Evolutionary conservation across 257 asterid genomes (phyloP).

Genomic region (Solanum bukasovii): DNA sequence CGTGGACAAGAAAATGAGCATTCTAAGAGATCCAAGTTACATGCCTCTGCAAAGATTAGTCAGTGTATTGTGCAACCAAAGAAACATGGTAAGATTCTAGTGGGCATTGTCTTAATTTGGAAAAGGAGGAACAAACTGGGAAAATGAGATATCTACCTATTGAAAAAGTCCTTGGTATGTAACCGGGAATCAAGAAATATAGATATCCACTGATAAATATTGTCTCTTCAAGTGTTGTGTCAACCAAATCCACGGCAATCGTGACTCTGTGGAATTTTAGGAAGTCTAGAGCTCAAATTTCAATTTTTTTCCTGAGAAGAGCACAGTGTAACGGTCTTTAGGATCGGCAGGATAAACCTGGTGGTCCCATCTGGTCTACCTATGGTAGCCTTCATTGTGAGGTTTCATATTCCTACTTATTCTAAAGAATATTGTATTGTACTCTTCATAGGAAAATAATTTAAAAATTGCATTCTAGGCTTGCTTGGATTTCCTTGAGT

Average conservation of each 20-base stretch:
- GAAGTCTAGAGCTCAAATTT: slow-evolving; percentile 2
- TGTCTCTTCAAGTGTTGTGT: background rate
- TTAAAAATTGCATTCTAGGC: too few relatives aligned
- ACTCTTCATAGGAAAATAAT: too few relatives aligned
- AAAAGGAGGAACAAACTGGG: slow-evolving; percentile 31
- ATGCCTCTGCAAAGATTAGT: background rate
- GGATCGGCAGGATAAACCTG: background rate
- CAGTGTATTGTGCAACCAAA: background rate
- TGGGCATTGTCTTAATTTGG: slow-evolving; percentile 15
- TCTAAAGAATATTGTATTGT: too few relatives aligned
- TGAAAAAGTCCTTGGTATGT: slow-evolving; percentile 36
- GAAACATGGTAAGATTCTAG: background rate
- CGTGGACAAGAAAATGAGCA: too few relatives aligned
- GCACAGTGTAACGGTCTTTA: slow-evolving; percentile 4
- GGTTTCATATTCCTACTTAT: too few relatives aligned
- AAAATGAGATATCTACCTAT: slow-evolving; percentile 33
- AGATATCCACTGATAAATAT: background rate
- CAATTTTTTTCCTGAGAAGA: background rate
- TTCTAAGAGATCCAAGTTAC: too few relatives aligned
- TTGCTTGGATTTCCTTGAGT: too few relatives aligned
- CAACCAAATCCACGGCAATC: background rate
- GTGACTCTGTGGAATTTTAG: background rate
- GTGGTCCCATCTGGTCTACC: too few relatives aligned
- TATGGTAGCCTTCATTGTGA: too few relatives aligned
- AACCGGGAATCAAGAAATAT: slow-evolving; percentile 15